Conservation (phyloP, 1,284 basidiomycete species). For the Malassezia slooffiae region DNA sequence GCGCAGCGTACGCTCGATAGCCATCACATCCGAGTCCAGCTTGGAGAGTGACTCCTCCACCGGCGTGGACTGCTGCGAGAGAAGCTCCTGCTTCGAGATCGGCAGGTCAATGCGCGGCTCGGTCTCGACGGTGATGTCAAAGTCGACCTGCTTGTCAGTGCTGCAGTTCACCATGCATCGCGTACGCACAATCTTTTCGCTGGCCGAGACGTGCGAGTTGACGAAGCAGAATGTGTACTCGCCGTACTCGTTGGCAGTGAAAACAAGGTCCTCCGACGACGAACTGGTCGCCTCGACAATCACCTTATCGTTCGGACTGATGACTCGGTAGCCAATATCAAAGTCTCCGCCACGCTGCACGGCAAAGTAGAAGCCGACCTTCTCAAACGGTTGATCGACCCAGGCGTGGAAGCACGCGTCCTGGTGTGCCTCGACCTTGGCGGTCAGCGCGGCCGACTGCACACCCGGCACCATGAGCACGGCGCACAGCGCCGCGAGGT, state of each 20-base stretch:
- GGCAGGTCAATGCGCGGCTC: conserved; percentile 41
- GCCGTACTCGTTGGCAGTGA: conserved; percentile 83
- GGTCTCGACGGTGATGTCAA: conserved; percentile 46
- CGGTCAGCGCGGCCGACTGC: conserved; percentile 64
- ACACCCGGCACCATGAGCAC: neutral
- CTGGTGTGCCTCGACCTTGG: conserved; percentile 72
- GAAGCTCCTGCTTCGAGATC: conserved; percentile 22
- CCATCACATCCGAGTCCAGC: conserved; percentile 26
- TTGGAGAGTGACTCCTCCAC: conserved; percentile 35
- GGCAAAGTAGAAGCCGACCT: conserved; percentile 62
- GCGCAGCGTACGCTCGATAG: conserved; percentile 33
- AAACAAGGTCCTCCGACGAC: conserved; percentile 89
- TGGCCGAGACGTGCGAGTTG: conserved; percentile 56
- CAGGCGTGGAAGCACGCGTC: conserved; percentile 88
- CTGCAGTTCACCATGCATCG: neutral
- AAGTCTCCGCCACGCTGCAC: conserved; percentile 95
- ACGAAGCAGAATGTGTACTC: conserved; percentile 98
- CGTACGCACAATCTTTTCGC: conserved; percentile 33
- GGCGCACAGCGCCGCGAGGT: too few relatives aligned
- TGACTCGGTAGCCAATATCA: conserved; percentile 88
- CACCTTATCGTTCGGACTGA: conserved; percentile 74
- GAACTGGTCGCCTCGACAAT: conserved; percentile 76
- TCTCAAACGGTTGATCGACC: conserved; percentile 85
- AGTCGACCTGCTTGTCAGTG: conserved; percentile 26
- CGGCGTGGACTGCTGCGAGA: conserved; percentile 39